Evolutionary conservation across 805 yeast genomes (phyloP), one percentile per base, ranked within the genome.

Genomic region (Groenewaldozyma tartarivorans): DNA sequence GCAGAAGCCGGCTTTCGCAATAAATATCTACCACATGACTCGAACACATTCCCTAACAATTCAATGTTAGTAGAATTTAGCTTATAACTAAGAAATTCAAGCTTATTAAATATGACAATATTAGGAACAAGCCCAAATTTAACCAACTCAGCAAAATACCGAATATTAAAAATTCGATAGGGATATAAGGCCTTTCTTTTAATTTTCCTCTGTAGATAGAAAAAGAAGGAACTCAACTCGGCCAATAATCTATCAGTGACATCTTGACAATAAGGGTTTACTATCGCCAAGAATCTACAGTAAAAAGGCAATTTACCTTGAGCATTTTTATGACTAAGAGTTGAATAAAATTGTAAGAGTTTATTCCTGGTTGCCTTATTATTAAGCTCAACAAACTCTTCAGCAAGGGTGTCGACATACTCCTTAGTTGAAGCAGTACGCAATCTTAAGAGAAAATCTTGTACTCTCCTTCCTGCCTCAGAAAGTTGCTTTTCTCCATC

Each of bases 291-390:
- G 55, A 87, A 81, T 40, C 94, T 67, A 0, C 82, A 74, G 56
- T 73, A 80, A 35, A 71, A 64, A 0, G 67, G 63, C 16, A 62
- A 41, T 7, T 13, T 7, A n/a, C n/a, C 39, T 52, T 41, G 43
- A 53, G 56, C 6, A 15, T 38, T 11, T 15, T 17, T 7, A 17
- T 35, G 21, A 19, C 48, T 52, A 54, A 44, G 73, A 72, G 35
- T 64, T 57, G 36, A 60, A 41, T 84, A 71, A 52, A 75, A 75
- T 39, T 69, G 72, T 37, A 74, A 52, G 5, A 87, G 54, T 48
- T 85, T 66, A 47, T 75, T 72, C 36, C 69, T 71, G 0, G 94
- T 76, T 0, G 92, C 87, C 56, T 80, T 84, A 52, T 82, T 83
- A 54, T 79, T 73, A 19, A 85, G 58, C 5, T 59, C 40, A 7